phyloP scores from a whole-genome alignment of 2,329 filamentous ascomycete species.

The Colletotrichum musae region DNA sequence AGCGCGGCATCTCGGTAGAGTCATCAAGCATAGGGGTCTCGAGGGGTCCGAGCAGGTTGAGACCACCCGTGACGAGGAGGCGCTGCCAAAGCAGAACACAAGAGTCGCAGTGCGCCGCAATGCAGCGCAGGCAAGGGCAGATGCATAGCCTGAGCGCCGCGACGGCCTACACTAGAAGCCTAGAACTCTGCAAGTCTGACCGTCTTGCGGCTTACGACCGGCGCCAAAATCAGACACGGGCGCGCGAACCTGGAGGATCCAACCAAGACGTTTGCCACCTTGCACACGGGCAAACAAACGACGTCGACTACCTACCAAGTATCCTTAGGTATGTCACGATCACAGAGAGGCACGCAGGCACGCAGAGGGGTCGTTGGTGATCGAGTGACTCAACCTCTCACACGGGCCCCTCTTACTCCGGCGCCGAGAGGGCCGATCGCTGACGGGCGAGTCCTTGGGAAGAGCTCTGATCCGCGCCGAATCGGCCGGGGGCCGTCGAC shows the following conservation, averaged over 20 bases:
- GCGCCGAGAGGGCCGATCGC: conserved; percentile 33
- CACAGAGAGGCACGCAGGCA: neutral
- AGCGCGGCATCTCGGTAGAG: conserved; percentile 5
- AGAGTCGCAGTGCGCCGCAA: neutral
- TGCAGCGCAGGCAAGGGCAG: too few relatives aligned
- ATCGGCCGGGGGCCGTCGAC: conserved; percentile 5
- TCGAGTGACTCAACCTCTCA: conserved; percentile 22
- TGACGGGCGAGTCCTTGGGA: conserved; percentile 12
- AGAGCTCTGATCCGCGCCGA: conserved; percentile 23
- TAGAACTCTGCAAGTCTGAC: conserved; percentile 28
- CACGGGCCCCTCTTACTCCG: conserved; percentile 18
- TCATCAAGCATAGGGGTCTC: conserved; percentile 13
- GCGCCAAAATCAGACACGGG: conserved; percentile 14
- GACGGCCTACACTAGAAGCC: conserved; percentile 20
- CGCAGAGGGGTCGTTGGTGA: conserved; percentile 4
- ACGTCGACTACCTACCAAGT: neutral
- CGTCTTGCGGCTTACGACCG: conserved; percentile 16
- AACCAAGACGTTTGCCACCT: conserved; percentile 13
- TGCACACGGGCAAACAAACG: conserved; percentile 26
- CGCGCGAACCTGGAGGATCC: conserved; percentile 1
- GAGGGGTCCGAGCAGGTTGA: conserved; percentile 23
- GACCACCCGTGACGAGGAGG: conserved; percentile 33
- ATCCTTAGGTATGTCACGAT: neutral
- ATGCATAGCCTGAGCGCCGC: conserved; percentile 16
- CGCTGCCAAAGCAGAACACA: conserved; percentile 23